Evolutionary conservation across 2,329 filamentous ascomycete genomes (phyloP), one percentile per base, ranked within the genome.

Genomic region (Pestalotiopsis sp.): DNA sequence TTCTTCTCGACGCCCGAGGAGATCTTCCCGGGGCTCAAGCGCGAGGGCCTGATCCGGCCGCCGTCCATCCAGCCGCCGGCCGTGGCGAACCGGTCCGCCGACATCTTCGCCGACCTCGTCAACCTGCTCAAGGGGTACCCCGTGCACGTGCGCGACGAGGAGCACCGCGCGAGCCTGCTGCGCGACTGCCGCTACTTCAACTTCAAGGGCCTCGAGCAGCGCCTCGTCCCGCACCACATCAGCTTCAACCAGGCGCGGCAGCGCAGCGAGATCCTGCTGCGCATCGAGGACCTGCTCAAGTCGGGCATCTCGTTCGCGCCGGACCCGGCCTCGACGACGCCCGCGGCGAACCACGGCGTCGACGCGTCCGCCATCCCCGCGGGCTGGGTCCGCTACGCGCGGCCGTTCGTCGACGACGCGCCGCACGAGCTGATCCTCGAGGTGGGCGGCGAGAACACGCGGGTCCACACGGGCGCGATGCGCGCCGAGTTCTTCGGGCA

Each of bases 131-230:
- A 93, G 66, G 95, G 95, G 3, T 98, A 98, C 78, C 91, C 93
- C 0, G 80, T 98, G 1, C 85, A 91, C 25, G 93, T 98, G 69
- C 87, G 90, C 66, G 87, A 91, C 77, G 92, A 95, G 71, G 85
- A 87, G 2, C 95, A 98, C 76, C 90, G 95, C 20, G 85, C 88
- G 25, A 89, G 92, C 68, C 86, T 98, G 3, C 83, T 98, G 1
- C 87, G 93, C 56, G 95, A 98, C 79, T 96, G 93, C 71, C 90
- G 93, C 66, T 98, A 98, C 79, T 98, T 95, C 79, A 94, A 97
- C 78, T 91, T 98, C 74, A 95, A 95, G 77, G 94, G 94, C 0
- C 82, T 98, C 0, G 95, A 98, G 81, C 95, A 98, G 80, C 91
- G 90, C 71, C 84, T 98, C 12, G 92, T 98, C 58, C 89, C 92